Evolutionary conservation across 1,284 basidiomycete species (phyloP).

Genomic region (Cystobasidiaceae sp.): DNA sequence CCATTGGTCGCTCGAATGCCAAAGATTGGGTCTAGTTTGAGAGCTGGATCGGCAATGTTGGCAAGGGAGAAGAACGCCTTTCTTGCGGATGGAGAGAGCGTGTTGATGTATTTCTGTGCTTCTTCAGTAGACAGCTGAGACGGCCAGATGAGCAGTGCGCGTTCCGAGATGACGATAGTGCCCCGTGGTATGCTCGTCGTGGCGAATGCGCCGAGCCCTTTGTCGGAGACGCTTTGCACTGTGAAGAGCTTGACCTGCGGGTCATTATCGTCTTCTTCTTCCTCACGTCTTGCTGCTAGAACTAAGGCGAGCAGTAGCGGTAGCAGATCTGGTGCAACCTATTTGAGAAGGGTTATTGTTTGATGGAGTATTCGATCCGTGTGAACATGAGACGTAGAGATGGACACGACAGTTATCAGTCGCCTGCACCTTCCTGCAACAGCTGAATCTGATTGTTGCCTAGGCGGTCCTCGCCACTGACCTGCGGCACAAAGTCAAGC

Average conservation of each 20-base stretch:
- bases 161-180: slow-evolving; percentile 37
- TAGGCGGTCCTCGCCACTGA: too few species aligned
- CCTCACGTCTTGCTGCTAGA: slow-evolving; percentile 3
- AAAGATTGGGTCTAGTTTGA: slow-evolving; percentile 33
- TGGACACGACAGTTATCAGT: too few species aligned
- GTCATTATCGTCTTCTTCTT: neutral
- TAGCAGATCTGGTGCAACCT: slow-evolving; percentile 16
- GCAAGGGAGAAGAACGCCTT: slow-evolving; percentile 36
- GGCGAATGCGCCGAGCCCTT: slow-evolving; percentile 38
- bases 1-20: slow-evolving; percentile 40
- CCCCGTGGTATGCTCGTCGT: slow-evolving; percentile 29
- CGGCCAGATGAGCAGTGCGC: slow-evolving; percentile 39
- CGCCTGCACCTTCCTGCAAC: too few species aligned
- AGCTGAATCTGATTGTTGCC: too few species aligned
- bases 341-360: too few species aligned
- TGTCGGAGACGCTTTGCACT: slow-evolving; percentile 12
- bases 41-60: slow-evolving; percentile 18
- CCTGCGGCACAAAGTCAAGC: slow-evolving; percentile 27
- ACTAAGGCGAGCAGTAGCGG: slow-evolving; percentile 18
- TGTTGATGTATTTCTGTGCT: slow-evolving; percentile 31
- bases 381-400: too few species aligned
- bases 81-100: slow-evolving; percentile 24
- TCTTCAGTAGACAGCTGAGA: slow-evolving; percentile 23
- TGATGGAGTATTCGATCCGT: too few species aligned
- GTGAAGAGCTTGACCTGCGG: slow-evolving; percentile 5